These are phyloP conservation scores for Colletotrichum graminicola DNA, from an alignment of 2,329 filamentous ascomycete genomes.

Conservation along the genomic window DNA sequence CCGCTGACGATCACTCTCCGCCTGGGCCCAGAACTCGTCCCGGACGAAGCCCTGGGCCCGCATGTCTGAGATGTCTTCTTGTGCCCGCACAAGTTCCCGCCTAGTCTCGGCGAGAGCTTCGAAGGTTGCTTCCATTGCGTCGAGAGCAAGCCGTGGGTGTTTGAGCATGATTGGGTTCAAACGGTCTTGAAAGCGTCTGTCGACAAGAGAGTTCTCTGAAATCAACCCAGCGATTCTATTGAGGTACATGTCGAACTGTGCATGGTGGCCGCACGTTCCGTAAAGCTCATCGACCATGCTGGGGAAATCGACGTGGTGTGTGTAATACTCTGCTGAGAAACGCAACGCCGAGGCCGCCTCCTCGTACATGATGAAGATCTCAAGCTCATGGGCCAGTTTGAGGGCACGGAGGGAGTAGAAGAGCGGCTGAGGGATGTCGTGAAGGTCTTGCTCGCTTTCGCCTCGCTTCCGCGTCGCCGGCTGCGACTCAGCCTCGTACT, in stretches of 20 bases:
- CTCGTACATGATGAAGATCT: slow-evolving; percentile 1
- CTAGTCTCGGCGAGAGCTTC: slow-evolving; percentile 1
- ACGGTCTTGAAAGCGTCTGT: background rate
- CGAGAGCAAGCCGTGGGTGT: slow-evolving; percentile 5
- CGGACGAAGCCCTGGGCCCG: background rate
- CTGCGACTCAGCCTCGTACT: slow-evolving; percentile 13
- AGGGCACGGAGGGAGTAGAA: slow-evolving; percentile 17
- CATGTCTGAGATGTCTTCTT: background rate
- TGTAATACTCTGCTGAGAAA: background rate
- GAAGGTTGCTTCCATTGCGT: slow-evolving; percentile 11
- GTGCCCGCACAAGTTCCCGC: background rate
- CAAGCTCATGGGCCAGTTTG: slow-evolving; percentile 5
- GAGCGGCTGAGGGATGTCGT: slow-evolving; percentile 3
- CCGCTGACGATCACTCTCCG: background rate
- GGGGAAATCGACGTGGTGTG: slow-evolving; percentile 22
- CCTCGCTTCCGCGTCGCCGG: background rate
- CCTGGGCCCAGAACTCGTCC: background rate
- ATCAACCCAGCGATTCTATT: slow-evolving; percentile 2
- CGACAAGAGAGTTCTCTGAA: background rate
- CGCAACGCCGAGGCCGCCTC: slow-evolving; percentile 12
- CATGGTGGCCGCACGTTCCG: background rate
- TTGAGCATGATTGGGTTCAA: background rate
- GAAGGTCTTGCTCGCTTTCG: background rate
- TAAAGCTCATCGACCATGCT: slow-evolving; percentile 22
- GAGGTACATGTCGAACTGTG: background rate